These are phyloP conservation scores for Geotrichum citri-aurantii DNA, from an alignment of 1,139 yeast genomes.

Conservation along the genomic window DNA sequence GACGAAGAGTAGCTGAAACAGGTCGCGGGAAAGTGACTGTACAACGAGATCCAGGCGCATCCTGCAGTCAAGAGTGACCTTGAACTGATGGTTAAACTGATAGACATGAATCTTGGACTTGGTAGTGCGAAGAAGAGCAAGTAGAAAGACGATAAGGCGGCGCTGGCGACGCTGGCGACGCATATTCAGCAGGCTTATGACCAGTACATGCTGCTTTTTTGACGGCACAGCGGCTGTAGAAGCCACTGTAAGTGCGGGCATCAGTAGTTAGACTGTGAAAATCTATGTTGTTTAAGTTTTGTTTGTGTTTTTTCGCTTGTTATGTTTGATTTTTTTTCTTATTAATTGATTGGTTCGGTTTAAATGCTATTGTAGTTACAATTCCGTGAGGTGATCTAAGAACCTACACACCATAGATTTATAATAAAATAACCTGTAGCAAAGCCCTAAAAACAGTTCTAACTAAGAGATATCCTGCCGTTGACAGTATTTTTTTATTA, in stretches of 20 bases:
- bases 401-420: no score
- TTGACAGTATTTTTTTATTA: no score
- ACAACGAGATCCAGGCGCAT: slow-evolving; percentile 78
- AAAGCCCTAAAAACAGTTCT: no score
- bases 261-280: neutral
- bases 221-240: neutral
- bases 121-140: slow-evolving; percentile 79
- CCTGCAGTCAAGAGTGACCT: slow-evolving; percentile 70
- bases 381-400: no score
- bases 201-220: slow-evolving; percentile 66
- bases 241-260: neutral
- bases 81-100: slow-evolving; percentile 88
- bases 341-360: no score
- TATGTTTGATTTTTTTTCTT: no score
- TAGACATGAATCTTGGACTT: slow-evolving; percentile 93
- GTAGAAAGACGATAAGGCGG: slow-evolving; percentile 69
- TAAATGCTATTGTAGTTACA: no score
- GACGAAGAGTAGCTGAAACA: slow-evolving; percentile 71
- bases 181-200: slow-evolving; percentile 87
- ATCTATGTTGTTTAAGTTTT: no score
- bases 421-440: no score
- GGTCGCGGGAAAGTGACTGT: slow-evolving; percentile 88
- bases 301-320: no score
- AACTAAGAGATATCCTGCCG: no score
- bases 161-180: slow-evolving; percentile 73